Evolutionary conservation across 2,329 filamentous ascomycete genomes (phyloP).

Genomic region (Beauveria pseudobassiana): DNA sequence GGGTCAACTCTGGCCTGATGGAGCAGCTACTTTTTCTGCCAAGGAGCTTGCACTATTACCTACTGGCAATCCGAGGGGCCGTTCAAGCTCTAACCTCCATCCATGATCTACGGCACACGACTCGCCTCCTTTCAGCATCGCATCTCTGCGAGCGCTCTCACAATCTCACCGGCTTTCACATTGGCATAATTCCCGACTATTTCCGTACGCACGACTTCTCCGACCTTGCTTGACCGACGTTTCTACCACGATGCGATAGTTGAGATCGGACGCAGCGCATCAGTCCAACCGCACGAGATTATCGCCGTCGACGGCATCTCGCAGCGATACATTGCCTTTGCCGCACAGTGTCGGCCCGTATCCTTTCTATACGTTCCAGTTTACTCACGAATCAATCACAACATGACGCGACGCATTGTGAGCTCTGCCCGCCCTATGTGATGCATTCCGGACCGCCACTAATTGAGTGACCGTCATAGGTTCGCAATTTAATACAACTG

Average conservation of each 20-base stretch:
- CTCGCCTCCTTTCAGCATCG: constrained; percentile 6
- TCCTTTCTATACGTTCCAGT: neutral
- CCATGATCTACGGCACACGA: neutral
- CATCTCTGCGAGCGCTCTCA: neutral
- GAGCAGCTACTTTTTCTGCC: neutral
- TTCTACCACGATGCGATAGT: constrained; percentile 8
- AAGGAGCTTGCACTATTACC: neutral
- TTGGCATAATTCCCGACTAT: neutral
- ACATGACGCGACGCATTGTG: constrained; percentile 17
- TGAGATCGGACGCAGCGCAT: neutral
- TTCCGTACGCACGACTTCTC: neutral
- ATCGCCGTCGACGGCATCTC: neutral
- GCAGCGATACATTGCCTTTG: neutral
- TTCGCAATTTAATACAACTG: constrained; percentile 69
- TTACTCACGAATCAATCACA: constrained; percentile 1
- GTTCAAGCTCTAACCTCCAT: constrained; percentile 3
- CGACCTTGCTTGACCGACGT: neutral
- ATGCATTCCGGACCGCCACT: neutral
- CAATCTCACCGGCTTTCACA: neutral
- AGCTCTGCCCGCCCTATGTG: neutral
- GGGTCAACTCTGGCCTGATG: constrained; percentile 9
- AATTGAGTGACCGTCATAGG: constrained; percentile 27
- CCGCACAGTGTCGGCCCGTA: neutral
- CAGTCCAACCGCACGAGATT: neutral
- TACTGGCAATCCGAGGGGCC: neutral